Evolutionary conservation across 2,329 filamentous ascomycete species (phyloP), one percentile per base, ranked within the genome.

Genomic region (Pestalotiopsis sp.): DNA sequence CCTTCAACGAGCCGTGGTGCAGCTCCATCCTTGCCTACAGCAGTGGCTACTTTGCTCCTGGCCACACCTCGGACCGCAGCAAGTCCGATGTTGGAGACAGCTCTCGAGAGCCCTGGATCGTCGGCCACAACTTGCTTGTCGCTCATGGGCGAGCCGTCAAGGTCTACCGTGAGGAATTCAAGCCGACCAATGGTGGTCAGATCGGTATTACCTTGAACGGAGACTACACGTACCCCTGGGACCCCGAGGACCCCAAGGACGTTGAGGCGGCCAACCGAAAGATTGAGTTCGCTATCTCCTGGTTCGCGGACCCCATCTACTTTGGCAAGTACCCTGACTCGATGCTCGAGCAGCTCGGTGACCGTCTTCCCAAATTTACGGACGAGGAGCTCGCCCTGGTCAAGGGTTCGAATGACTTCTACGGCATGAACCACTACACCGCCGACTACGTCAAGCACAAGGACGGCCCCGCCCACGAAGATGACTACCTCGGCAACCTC

Each of bases 371-470:
- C 4, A 83, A 85, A 59, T 96, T 93, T 79, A 94, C 92, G 0
- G 80, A 86, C 0, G 92, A 93, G 73, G 93, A 97, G 77, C 80
- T 84, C 27, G 88, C 88, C 2, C 84, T 96, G n/a, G 90, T 97
- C 61, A 86, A 91, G 76, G 93, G 92, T n/a, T 94, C 91, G 78
- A 96, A 96, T 80, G 94, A 97, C 84, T 97, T 97, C 82, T 97
- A 97, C 81, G 94, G 93, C 79, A 95, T 95, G 93, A 97, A 97
- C 85, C 92, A 94, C 85, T 97, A 97, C 85, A 95, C 93, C 65
- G 92, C 93, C 77, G 93, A 96, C 85, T 97, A 93, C 82, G 90
- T 97, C 82, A 91, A 90, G 79, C 91, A 95, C 82, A 89, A 89
- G 76, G 85, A 87, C 7, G 87, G 86, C 6, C 82, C 86, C 62